Evolutionary conservation across 192 early-diverging fungal species (phyloP).

Genomic region (Haplosporangium gracile): DNA sequence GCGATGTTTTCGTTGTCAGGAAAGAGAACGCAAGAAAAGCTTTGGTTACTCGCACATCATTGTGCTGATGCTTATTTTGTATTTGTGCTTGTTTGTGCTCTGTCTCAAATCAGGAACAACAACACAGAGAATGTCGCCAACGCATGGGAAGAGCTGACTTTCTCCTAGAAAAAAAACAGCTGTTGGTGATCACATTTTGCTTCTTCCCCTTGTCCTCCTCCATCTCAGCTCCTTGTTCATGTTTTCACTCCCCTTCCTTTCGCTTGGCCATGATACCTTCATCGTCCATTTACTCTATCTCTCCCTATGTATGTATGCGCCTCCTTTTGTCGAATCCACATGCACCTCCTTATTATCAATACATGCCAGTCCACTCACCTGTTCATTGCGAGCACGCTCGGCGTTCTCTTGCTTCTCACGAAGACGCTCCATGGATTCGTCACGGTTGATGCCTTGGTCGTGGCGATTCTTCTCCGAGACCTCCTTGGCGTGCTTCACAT

Average conservation of each 20-base stretch:
- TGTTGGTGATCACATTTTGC: too few relatives aligned
- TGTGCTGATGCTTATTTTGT: neutral
- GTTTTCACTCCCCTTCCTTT: neutral
- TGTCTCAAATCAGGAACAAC: neutral
- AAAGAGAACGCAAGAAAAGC: neutral
- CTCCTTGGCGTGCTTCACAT: conserved; percentile 46
- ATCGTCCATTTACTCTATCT: neutral
- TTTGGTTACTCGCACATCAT: neutral
- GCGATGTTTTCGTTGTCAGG: neutral
- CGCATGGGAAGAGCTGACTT: neutral
- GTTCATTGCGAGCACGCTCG: conserved; percentile 42
- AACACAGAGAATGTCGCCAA: neutral
- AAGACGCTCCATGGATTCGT: conserved; percentile 42
- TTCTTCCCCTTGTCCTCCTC: too few relatives aligned
- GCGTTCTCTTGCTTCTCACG: conserved; percentile 54
- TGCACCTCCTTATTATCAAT: neutral
- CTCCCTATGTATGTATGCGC: neutral
- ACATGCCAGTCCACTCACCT: conserved; percentile 14
- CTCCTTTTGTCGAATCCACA: neutral
- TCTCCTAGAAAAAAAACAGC: neutral
- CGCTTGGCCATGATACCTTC: neutral
- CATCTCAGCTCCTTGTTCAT: neutral
- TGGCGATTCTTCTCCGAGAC: conserved; percentile 43
- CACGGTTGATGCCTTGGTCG: conserved; percentile 29
- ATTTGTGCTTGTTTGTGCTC: neutral